These are phyloP conservation scores for Fraxinus excelsior DNA, from an alignment of 257 asterid genomes.

Conservation along the genomic window DNA sequence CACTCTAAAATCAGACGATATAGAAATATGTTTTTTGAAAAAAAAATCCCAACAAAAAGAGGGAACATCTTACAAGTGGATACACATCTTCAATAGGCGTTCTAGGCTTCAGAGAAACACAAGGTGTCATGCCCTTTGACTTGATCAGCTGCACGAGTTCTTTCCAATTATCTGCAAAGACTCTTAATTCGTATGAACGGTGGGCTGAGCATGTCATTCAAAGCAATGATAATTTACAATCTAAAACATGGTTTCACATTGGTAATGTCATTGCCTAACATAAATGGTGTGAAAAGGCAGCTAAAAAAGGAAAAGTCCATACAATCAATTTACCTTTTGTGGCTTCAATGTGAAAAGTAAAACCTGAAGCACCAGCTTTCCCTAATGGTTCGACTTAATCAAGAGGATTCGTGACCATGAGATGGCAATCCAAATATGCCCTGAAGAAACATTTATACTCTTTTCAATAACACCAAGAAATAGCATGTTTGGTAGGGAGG, in stretches of 20 bases:
- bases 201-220: not conserved
- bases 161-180: constrained; percentile 74
- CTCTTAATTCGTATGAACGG: not conserved
- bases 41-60: not conserved
- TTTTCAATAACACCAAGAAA: not conserved
- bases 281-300: not conserved
- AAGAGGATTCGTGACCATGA: constrained; percentile 92
- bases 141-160: constrained; percentile 74
- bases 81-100: constrained; percentile 84
- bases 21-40: not conserved
- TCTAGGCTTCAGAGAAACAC: constrained; percentile 83
- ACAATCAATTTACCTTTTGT: constrained; percentile 55
- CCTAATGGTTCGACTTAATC: constrained; percentile 83
- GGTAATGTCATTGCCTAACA: not conserved
- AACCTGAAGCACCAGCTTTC: constrained; percentile 93
- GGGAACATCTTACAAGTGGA: constrained; percentile 60
- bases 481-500: not conserved
- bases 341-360: constrained; percentile 86
- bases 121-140: constrained; percentile 87
- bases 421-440: constrained; percentile 90
- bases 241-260: not conserved
- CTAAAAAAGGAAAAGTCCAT: not conserved
- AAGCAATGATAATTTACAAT: not conserved
- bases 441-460: constrained; percentile 32
- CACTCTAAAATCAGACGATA: not conserved